A percentile compares a stretch with the other conserved stretches of the same genome.
These are phyloP conservation scores for Suillus plorans DNA, from an alignment of 768 basidiomycete species.

Conservation along the genomic window DNA sequence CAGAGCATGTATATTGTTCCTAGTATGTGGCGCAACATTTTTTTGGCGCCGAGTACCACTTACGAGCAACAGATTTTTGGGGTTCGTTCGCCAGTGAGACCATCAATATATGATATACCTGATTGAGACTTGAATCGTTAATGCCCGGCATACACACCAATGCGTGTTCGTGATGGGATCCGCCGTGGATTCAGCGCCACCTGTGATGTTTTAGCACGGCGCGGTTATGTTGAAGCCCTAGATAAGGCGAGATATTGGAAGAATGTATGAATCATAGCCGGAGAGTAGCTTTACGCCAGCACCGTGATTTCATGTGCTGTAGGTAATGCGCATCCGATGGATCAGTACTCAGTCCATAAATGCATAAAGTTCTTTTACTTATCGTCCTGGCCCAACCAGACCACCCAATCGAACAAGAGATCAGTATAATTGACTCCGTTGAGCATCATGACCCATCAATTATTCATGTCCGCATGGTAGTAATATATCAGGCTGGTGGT, in stretches of 20 bases:
- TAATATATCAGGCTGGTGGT: neutral
- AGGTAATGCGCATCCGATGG: neutral
- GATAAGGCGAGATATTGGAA: neutral
- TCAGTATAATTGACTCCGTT: neutral
- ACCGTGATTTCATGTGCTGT: neutral
- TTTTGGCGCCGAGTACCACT: neutral
- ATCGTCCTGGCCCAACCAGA: neutral
- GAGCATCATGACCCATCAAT: neutral
- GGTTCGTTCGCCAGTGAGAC: neutral
- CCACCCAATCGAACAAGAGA: neutral
- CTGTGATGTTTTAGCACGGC: neutral
- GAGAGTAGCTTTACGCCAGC: neutral
- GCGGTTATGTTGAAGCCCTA: neutral
- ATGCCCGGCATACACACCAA: neutral
- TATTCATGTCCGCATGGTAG: conserved; percentile 2
- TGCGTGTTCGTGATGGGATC: neutral
- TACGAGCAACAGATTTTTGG: neutral
- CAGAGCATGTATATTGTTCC: neutral
- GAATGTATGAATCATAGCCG: neutral
- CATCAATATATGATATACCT: neutral
- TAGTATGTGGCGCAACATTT: neutral
- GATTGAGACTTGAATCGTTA: neutral
- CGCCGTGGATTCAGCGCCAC: neutral
- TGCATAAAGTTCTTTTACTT: neutral
- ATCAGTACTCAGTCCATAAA: neutral